Evolutionary conservation across 345 rosid genomes (phyloP), one percentile per base, ranked within the genome.

Genomic region (Noccaea bulbosa): DNA sequence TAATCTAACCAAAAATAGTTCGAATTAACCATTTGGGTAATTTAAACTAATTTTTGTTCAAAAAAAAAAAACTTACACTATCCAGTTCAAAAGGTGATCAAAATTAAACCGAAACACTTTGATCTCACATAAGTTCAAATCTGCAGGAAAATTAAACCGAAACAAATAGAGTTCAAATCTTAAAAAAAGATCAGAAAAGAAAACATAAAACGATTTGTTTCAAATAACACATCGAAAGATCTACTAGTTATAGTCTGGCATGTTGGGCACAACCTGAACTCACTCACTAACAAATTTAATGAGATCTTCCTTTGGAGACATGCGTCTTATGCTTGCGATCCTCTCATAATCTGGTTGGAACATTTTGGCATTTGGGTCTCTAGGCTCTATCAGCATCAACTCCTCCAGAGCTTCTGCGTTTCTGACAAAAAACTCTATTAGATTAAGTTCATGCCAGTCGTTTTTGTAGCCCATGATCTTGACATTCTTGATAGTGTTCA

Each of bases 391-490:
- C n/a, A 20, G 10, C 12, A 1, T 2, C 66, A 69, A 35, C 12
- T 48, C 27, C 32, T 9, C 5, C 1, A 58, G 40, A 58, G 48
- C 35, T 38, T 34, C 17, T 35, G 73, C 65, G 2, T 46, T 58
- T 5, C 14, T 4, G 3, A 3, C 39, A 58, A 69, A 69, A 30
- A 69, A 57, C 39, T 45, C 11, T 5, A 69, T 8, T 22, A 46
- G 46, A 34, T 35, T 37, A 8, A 45, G 22, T 56, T 69, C 73
- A 69, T 69, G 65, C 0, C 0, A 45, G 1, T 69, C 47, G 1
- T 54, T 43, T 69, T 69, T 69, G 11, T 69, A 69, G 8, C 73
- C 73, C 37, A 8, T 9, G 57, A 69, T 69, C 27, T n/a, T 32
- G 15, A 69, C 73, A n/a, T 45, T 7, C 24, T 14, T 48, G 27